Evolutionary conservation across 2,329 filamentous ascomycete species (phyloP).

Genomic region (Pseudocercospora crystallina): DNA sequence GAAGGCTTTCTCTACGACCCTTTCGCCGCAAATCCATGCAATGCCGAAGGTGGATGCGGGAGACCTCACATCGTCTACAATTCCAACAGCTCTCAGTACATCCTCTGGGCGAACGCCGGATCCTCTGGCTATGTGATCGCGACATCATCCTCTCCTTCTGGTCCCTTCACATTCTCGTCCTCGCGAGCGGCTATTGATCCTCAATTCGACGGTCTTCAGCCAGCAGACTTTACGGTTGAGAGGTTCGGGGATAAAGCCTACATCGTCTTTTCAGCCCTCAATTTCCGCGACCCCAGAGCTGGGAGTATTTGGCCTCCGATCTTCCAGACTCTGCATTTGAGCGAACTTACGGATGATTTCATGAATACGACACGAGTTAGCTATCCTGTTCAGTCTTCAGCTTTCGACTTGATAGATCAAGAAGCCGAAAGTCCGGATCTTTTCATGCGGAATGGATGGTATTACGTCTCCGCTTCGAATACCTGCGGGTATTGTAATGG

Average conservation of each 20-base stretch:
- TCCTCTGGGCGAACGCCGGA: conserved; percentile 31
- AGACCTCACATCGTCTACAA: conserved; percentile 30
- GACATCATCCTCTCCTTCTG: conserved; percentile 21
- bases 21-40: conserved; percentile 8
- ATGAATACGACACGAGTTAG: conserved; percentile 23
- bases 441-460: conserved; percentile 20
- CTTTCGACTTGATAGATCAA: conserved; percentile 23
- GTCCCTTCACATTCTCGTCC: conserved; percentile 23
- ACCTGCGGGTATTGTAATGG: conserved; percentile 31
- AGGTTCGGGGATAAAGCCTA: conserved; percentile 22
- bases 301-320: conserved; percentile 28
- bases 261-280: conserved; percentile 27
- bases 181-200: conserved; percentile 22
- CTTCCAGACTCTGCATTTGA: conserved; percentile 26
- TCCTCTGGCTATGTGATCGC: conserved; percentile 24
- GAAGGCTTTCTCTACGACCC: conserved; percentile 28
- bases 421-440: conserved; percentile 28
- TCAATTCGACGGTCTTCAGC: conserved; percentile 21
- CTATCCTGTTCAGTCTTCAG: conserved; percentile 21
- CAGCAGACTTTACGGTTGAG: conserved; percentile 26
- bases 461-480: conserved; percentile 25
- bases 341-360: conserved; percentile 19
- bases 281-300: conserved; percentile 23
- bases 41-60: conserved; percentile 21
- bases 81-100: conserved; percentile 16